Evolutionary conservation across 2,329 filamentous ascomycete species (phyloP).

Genomic region (Annulohypoxylon truncatum): DNA sequence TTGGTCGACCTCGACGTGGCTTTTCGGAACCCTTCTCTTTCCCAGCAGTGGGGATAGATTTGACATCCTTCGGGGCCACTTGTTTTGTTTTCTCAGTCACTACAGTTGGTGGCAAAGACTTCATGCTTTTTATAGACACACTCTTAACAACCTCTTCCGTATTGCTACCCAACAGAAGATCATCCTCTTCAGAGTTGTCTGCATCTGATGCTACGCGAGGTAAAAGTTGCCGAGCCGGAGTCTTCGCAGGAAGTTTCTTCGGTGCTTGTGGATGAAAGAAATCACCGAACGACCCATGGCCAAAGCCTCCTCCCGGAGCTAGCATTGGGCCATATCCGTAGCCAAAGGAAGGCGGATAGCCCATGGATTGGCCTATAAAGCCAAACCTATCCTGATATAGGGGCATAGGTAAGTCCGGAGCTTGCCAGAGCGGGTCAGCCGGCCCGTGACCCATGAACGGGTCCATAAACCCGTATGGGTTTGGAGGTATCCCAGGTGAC

Average conservation of each 20-base stretch:
- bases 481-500: slow-evolving; percentile 38
- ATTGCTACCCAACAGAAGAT: slow-evolving; percentile 41
- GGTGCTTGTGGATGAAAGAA: slow-evolving; percentile 13
- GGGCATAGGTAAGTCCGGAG: slow-evolving; percentile 41
- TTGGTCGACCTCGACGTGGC: slow-evolving; percentile 20
- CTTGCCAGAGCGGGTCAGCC: slow-evolving; percentile 50
- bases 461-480: slow-evolving; percentile 33
- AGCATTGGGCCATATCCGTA: slow-evolving; percentile 32
- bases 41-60: not conserved
- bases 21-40: slow-evolving; percentile 4
- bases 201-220: slow-evolving; percentile 7
- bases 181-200: slow-evolving; percentile 44
- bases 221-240: slow-evolving; percentile 25
- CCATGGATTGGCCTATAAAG: slow-evolving; percentile 36
- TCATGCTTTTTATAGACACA: slow-evolving; percentile 2
- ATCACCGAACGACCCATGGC: slow-evolving; percentile 12
- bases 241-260: slow-evolving; percentile 38
- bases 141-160: slow-evolving; percentile 5
- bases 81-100: not conserved
- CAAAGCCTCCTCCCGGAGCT: slow-evolving; percentile 11
- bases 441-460: slow-evolving; percentile 39
- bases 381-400: slow-evolving; percentile 50
- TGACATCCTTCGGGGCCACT: not conserved
- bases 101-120: not conserved
- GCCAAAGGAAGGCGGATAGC: slow-evolving; percentile 22